Evolutionary conservation across 164 flowering plant genomes (phyloP).

Genomic region (Piper longum): DNA sequence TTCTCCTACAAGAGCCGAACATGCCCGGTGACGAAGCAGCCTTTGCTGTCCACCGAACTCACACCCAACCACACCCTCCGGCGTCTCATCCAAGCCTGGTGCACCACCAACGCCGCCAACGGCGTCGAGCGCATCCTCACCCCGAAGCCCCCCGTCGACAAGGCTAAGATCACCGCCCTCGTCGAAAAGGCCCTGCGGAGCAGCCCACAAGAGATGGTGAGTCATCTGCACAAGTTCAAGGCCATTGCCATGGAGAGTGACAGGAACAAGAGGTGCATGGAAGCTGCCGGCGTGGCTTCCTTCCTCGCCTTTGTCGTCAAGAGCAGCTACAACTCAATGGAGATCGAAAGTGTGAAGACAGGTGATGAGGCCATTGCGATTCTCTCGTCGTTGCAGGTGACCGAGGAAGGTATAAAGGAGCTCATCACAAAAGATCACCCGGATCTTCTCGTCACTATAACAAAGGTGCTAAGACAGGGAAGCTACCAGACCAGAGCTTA

Average conservation of each 20-base stretch:
- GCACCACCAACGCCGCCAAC: conserved; percentile 38
- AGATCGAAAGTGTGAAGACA: conserved; percentile 5
- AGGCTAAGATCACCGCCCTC: conserved; percentile 27
- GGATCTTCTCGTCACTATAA: conserved; percentile 25
- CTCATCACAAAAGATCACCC: conserved; percentile 11
- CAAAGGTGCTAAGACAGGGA: conserved; percentile 23
- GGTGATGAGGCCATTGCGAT: conserved; percentile 41
- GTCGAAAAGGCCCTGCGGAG: conserved; percentile 17
- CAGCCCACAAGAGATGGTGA: conserved; percentile 15
- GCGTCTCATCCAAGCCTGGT: conserved; percentile 73
- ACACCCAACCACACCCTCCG: conserved; percentile 79
- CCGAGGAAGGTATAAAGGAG: conserved; percentile 23
- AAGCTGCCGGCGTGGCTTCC: conserved; percentile 34
- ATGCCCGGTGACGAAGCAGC: conserved; percentile 62
- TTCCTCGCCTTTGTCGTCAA: conserved; percentile 33
- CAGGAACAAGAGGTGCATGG: conserved; percentile 25
- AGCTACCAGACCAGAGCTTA: conserved; percentile 31
- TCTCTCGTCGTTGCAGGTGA: conserved; percentile 26
- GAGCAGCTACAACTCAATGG: conserved; percentile 1
- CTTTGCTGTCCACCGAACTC: conserved; percentile 16
- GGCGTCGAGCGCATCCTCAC: conserved; percentile 59
- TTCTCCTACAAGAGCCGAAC: conserved; percentile 29
- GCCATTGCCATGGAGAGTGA: conserved; percentile 26
- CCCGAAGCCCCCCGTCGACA: conserved; percentile 40
- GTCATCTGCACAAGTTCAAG: conserved; percentile 27